A percentile compares a stretch with the other conserved stretches of the same genome.
Evolutionary conservation across 257 asterid genomes (phyloP).

Genomic region (Petunia secreta): DNA sequence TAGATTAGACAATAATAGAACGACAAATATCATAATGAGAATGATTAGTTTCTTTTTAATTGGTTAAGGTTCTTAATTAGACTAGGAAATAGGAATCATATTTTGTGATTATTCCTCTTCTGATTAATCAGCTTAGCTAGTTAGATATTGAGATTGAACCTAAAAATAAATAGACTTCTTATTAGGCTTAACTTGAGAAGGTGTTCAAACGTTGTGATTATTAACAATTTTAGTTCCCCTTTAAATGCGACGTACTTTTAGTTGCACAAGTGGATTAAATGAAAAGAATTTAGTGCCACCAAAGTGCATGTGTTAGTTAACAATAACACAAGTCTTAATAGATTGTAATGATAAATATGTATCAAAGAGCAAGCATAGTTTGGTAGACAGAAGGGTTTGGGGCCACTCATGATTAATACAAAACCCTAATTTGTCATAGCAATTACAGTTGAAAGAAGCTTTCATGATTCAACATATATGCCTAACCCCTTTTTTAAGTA

Average conservation of each 20-base stretch:
- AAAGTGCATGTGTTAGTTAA: neutral
- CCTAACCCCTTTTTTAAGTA: constrained; percentile 38
- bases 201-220: neutral
- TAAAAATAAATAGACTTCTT: neutral
- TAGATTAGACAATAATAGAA: neutral
- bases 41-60: neutral
- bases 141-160: neutral
- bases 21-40: neutral
- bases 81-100: neutral
- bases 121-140: neutral
- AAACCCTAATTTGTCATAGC: constrained; percentile 21
- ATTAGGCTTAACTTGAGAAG: neutral
- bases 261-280: neutral
- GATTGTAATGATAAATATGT: neutral
- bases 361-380: neutral
- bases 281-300: neutral
- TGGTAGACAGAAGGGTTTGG: constrained; percentile 24
- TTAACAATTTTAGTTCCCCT: neutral
- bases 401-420: constrained; percentile 22
- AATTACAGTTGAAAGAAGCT: constrained; percentile 29
- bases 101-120: neutral
- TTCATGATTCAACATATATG: neutral
- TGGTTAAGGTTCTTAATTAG: neutral
- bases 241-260: neutral
- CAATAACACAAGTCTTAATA: neutral